Percentiles rank a stretch among this genome's conserved stretches.
phyloP scores from a whole-genome alignment of 495 filamentous ascomycete species.

The Immersiella caudata region DNA sequence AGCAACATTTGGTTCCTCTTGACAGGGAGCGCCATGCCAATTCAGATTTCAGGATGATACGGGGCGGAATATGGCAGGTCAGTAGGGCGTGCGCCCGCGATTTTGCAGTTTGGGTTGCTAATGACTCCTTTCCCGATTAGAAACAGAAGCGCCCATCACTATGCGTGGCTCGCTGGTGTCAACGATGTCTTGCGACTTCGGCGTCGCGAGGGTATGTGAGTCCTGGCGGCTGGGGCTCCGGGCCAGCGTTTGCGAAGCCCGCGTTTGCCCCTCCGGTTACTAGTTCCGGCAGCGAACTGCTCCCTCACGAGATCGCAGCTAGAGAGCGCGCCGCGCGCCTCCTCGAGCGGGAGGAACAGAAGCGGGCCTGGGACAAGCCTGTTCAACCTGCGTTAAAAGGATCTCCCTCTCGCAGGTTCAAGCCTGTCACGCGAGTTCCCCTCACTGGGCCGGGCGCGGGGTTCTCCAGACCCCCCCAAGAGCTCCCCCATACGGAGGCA shows the following conservation, averaged over 20 bases:
- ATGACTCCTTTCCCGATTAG: slow-evolving; percentile 9
- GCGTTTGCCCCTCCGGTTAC: neutral
- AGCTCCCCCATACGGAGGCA: no score
- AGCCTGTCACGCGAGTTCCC: neutral
- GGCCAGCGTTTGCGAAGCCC: slow-evolving; percentile 2
- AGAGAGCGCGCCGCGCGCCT: neutral
- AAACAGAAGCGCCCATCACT: slow-evolving; percentile 28
- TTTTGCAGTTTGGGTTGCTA: neutral
- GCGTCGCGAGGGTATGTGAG: neutral
- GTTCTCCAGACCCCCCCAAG: neutral
- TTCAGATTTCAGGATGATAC: slow-evolving; percentile 33
- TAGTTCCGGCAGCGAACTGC: neutral
- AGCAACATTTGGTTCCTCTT: neutral
- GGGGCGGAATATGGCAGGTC: slow-evolving; percentile 42
- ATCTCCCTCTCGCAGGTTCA: no score
- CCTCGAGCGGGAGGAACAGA: neutral
- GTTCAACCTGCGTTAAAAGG: no score
- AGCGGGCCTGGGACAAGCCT: no score
- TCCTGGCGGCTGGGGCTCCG: slow-evolving; percentile 2
- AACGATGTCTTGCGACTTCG: neutral
- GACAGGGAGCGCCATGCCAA: slow-evolving; percentile 31
- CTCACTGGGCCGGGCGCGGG: neutral
- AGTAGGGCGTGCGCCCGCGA: neutral
- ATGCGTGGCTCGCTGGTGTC: slow-evolving; percentile 30
- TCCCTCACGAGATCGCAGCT: slow-evolving; percentile 18